phyloP scores from a whole-genome alignment of 352 stramenopile genomes.

The Phytophthora uliginosa region DNA sequence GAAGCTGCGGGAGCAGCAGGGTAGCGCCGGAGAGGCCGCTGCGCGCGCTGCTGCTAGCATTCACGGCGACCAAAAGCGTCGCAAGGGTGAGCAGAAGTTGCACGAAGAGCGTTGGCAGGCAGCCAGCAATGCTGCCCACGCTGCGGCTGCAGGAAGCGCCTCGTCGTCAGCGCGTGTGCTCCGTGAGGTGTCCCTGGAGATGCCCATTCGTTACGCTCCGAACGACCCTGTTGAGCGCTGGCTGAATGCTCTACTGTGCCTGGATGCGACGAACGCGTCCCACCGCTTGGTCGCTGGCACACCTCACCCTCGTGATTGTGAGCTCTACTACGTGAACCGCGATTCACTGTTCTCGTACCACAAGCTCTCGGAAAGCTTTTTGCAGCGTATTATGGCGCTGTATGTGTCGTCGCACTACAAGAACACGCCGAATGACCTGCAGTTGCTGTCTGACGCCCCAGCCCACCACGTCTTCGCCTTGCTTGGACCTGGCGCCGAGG shows the following conservation, averaged over 20 bases:
- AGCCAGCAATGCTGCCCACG: slow-evolving; percentile 88
- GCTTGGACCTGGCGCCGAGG: slow-evolving; percentile 94
- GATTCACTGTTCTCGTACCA: slow-evolving; percentile 99
- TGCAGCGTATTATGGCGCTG: slow-evolving; percentile 95
- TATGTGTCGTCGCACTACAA: slow-evolving; percentile 99
- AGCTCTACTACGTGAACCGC: slow-evolving; percentile 99
- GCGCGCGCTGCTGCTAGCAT: slow-evolving; percentile 69
- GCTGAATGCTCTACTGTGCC: slow-evolving; percentile 98
- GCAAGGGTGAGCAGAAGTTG: slow-evolving; percentile 97
- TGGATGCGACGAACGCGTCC: slow-evolving; percentile 91
- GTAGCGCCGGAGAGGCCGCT: slow-evolving; percentile 69
- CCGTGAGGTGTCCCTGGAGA: slow-evolving; percentile 96
- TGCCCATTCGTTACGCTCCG: slow-evolving; percentile 98
- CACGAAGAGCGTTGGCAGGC: slow-evolving; percentile 98
- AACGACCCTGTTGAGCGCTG: slow-evolving; percentile 98
- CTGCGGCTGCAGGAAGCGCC: slow-evolving; percentile 47
- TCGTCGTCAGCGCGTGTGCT: slow-evolving; percentile 82
- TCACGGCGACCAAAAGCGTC: slow-evolving; percentile 92
- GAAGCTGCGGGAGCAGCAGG: slow-evolving; percentile 97
- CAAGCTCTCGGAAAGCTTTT: slow-evolving; percentile 97
- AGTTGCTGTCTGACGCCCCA: slow-evolving; percentile 98
- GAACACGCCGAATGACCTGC: slow-evolving; percentile 99
- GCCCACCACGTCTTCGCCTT: slow-evolving; percentile 99
- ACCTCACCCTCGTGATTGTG: slow-evolving; percentile 96
- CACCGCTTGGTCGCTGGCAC: slow-evolving; percentile 94